Conservation (phyloP, 345 rosid genomes). For the Citrus glauca region DNA sequence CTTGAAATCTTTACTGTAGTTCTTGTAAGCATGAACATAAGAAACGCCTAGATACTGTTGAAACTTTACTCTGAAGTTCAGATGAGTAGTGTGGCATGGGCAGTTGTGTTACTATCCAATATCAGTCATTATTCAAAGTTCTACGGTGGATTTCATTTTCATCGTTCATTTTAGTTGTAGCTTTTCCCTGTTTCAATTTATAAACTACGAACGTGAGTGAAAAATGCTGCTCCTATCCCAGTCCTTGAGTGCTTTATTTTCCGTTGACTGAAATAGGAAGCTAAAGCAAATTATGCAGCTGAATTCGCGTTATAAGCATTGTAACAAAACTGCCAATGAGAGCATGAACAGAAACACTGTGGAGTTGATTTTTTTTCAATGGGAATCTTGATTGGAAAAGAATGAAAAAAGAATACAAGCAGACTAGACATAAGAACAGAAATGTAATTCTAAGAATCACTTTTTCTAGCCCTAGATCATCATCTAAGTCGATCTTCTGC, state of each 20-base stretch:
- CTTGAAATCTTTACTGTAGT: neutral
- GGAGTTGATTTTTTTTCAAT: neutral
- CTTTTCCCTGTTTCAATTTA: no score
- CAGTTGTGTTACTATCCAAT: neutral
- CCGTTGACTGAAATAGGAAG: no score
- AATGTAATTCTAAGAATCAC: neutral
- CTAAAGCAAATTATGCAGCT: no score
- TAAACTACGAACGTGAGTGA: no score
- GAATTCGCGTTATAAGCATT: no score
- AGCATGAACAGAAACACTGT: neutral
- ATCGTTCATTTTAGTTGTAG: neutral
- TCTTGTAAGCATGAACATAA: neutral
- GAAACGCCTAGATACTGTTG: neutral
- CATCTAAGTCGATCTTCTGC: slow-evolving; percentile 10
- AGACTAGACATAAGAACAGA: neutral
- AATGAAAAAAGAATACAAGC: neutral
- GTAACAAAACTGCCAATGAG: neutral
- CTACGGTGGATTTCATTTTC: neutral
- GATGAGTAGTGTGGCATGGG: neutral
- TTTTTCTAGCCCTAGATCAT: slow-evolving; percentile 8
- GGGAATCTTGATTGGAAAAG: neutral
- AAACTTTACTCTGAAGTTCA: neutral
- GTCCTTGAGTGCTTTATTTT: no score
- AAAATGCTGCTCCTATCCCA: no score
- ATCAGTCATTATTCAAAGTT: neutral